These are phyloP conservation scores for Ophiognomonia clavigignenti-juglandacearum DNA, from an alignment of 2,329 filamentous ascomycete species.

Conservation along the genomic window DNA sequence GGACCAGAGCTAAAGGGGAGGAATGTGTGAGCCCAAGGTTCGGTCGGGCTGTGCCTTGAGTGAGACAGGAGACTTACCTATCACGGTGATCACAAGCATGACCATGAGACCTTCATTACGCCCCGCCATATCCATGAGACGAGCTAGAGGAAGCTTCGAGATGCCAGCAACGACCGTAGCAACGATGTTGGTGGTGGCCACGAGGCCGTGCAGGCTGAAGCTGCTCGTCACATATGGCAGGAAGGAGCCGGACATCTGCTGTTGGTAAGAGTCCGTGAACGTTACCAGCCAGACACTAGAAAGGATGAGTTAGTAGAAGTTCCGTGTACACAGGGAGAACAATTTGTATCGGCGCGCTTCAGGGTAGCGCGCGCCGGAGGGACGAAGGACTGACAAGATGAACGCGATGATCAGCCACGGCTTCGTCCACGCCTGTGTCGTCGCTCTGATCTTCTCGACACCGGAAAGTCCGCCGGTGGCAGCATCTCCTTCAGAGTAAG, in stretches of 20 bases:
- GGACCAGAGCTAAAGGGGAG: background rate
- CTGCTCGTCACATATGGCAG: conserved; percentile 5
- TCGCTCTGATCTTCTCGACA: conserved; percentile 44
- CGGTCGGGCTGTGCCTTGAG: rapidly evolving
- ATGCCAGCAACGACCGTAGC: conserved; percentile 5
- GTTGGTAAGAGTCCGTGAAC: conserved; percentile 11
- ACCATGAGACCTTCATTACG: conserved; percentile 2
- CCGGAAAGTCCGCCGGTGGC: conserved; percentile 32
- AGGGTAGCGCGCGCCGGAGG: too few species aligned
- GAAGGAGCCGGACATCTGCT: conserved; percentile 3
- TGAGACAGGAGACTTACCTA: background rate
- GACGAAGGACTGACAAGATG: conserved; percentile 29
- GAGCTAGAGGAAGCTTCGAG: conserved; percentile 2
- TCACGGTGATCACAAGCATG: conserved; percentile 1
- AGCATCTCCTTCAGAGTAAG: background rate
- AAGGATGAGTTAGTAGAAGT: background rate
- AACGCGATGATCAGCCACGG: conserved; percentile 38
- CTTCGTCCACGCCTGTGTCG: conserved; percentile 38
- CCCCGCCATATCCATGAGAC: conserved; percentile 5
- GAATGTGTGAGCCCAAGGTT: background rate
- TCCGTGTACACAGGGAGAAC: too few species aligned
- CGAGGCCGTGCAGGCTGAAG: conserved; percentile 3
- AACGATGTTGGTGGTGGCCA: conserved; percentile 7
- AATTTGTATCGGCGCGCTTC: background rate
- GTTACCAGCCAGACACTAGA: conserved; percentile 4